Base-by-base conservation (phyloP, 2,329 filamentous ascomycete species). In the Fusarium nurragi region DNA sequence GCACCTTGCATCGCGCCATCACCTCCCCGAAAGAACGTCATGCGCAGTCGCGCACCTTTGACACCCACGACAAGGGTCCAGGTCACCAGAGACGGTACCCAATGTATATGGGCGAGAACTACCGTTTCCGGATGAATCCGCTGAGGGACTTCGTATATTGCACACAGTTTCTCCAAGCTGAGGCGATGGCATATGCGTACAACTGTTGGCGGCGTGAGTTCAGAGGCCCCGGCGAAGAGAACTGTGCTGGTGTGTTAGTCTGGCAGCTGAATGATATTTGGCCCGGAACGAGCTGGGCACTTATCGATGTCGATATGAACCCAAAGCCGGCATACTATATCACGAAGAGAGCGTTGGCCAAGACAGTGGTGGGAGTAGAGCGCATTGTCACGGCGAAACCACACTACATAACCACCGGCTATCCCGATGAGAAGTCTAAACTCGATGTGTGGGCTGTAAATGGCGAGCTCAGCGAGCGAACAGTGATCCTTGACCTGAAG, bases 231-330 rank as follows among this genome's bases (percentile, higher is more conserved):
- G 45, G 22, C 0, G 26, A 44, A 2, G 56, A 59, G 3, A 34
- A 59, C 2, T 59, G 54, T 3, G 45, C 26, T 2, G 56, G 56
- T 2, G 56, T 52, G 0, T 21, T 59, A 9, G 56, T 59, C 30
- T 59, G 54, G 54, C 56, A 59, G 12, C 19, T 59, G 1, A 59
- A 59, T 4, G 54, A 59, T 2, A 59, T 59, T 3, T 59, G 54
- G 56, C 56, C 56, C 4, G 54, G 54, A 5, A 28, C n/a, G 1
- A 59, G 56, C 1, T 59, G 54, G 56, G 56, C 56, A 0, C 45
- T 59, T 0, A n/a, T 59, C 2, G 54, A 59, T 7, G 26, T 44
- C 1, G 26, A 39, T 12, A 16, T 44, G 7, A 59, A 52, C 5
- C 56, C 54, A 1, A 59, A 59, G 2, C 56, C 56, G 1, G 56